phyloP scores from a whole-genome alignment of 352 stramenopile genomes.

The Aphanomyces stellatus region DNA sequence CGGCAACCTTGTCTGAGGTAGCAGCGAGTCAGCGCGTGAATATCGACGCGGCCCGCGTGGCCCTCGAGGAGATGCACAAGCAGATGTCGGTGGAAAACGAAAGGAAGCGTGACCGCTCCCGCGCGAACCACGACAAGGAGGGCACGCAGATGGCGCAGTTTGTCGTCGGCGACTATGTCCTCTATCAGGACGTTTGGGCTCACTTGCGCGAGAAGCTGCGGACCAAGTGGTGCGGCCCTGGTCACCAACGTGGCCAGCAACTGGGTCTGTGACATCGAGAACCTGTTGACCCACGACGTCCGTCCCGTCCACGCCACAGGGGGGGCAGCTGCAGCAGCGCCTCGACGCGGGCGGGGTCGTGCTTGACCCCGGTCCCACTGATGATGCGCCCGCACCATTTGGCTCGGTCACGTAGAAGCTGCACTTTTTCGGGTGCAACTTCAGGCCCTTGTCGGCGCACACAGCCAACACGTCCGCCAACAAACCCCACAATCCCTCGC shows the following conservation, averaged over 20 bases:
- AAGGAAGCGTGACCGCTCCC: background rate
- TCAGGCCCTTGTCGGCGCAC: background rate
- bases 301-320: background rate
- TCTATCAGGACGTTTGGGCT: conserved; percentile 23
- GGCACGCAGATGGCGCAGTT: conserved; percentile 20
- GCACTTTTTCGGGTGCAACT: conserved; percentile 3
- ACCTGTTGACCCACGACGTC: conserved; percentile 16
- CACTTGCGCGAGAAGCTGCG: conserved; percentile 15
- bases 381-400: conserved; percentile 20
- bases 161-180: conserved; percentile 21
- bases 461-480: conserved; percentile 4
- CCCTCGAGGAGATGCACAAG: background rate
- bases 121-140: background rate
- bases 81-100: background rate
- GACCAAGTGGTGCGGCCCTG: conserved; percentile 21
- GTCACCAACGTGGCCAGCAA: conserved; percentile 12
- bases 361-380: conserved; percentile 8
- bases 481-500: background rate
- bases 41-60: background rate
- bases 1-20: background rate
- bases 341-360: conserved; percentile 15
- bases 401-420: background rate
- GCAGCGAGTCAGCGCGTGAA: background rate
- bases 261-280: conserved; percentile 21
- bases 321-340: conserved; percentile 20